These are phyloP conservation scores for Boehmeria nivea DNA, from an alignment of 306 rosid genomes.

Conservation along the genomic window DNA sequence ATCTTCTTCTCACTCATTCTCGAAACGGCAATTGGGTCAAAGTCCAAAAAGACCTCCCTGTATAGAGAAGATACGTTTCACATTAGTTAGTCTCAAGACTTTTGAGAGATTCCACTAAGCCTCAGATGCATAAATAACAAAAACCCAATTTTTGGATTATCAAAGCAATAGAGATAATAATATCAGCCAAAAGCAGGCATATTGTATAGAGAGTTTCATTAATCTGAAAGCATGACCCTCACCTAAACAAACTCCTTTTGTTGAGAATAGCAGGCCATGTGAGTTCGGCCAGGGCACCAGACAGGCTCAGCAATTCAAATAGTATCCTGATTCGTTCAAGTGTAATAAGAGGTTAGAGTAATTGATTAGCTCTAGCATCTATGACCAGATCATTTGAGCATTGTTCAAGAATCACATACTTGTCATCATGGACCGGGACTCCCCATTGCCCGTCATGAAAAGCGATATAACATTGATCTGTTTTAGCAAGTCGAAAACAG, in stretches of 20 bases:
- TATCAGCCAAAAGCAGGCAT: no score
- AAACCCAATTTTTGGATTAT: no score
- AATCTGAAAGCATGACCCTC: slow-evolving; percentile 7
- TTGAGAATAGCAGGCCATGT: slow-evolving; percentile 62
- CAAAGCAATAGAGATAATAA: no score
- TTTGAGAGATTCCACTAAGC: no score
- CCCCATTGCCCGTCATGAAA: slow-evolving; percentile 79
- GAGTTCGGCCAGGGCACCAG: slow-evolving; percentile 81
- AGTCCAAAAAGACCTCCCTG: slow-evolving; percentile 67
- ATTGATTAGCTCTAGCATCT: not conserved
- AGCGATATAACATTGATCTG: slow-evolving; percentile 54
- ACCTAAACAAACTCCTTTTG: slow-evolving; percentile 63
- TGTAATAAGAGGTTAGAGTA: not conserved
- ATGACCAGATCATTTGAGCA: not conserved
- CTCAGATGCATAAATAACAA: no score
- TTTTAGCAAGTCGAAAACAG: slow-evolving; percentile 22
- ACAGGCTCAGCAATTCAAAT: slow-evolving; percentile 67
- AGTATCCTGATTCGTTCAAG: slow-evolving; percentile 39
- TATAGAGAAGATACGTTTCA: slow-evolving; percentile 18
- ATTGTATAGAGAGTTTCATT: not conserved
- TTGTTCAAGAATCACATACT: slow-evolving; percentile 32
- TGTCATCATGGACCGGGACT: slow-evolving; percentile 66
- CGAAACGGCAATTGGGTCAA: slow-evolving; percentile 57
- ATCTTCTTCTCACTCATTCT: slow-evolving; percentile 58
- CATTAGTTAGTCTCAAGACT: no score